These are phyloP conservation scores for Hypocrella siamensis DNA, from an alignment of 2,329 filamentous ascomycete species.

Conservation along the genomic window DNA sequence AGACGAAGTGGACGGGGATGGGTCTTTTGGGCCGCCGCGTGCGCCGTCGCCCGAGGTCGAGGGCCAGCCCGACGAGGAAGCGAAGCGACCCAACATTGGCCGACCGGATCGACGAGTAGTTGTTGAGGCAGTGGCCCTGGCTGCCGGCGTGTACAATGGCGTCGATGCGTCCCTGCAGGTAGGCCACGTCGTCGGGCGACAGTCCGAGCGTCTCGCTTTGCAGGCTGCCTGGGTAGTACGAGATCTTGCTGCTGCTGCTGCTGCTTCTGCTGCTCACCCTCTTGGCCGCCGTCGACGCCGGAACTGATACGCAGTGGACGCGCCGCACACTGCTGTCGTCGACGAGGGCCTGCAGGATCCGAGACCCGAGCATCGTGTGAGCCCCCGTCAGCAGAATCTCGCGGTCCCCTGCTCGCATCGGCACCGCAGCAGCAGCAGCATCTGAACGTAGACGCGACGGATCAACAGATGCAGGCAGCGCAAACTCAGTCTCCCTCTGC, in stretches of 20 bases:
- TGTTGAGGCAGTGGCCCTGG: constrained; percentile 15
- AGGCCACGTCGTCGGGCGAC: constrained; percentile 1
- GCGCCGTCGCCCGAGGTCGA: too few relatives aligned
- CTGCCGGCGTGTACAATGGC: constrained; percentile 34
- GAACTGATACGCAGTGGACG: not conserved
- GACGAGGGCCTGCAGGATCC: not conserved
- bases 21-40: too few relatives aligned
- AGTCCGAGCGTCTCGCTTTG: constrained; percentile 1
- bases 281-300: too few relatives aligned
- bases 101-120: constrained; percentile 11
- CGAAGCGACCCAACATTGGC: constrained; percentile 12
- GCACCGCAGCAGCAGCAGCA: too few relatives aligned
- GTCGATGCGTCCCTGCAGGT: constrained; percentile 9
- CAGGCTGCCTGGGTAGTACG: constrained; percentile 3
- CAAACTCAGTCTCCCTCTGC: too few relatives aligned
- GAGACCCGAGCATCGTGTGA: not conserved
- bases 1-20: constrained; percentile 19
- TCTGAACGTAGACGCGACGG: too few relatives aligned
- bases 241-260: not conserved
- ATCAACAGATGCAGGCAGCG: too few relatives aligned
- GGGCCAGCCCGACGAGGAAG: constrained; percentile 11
- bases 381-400: not conserved
- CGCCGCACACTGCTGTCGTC: not conserved
- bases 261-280: not conserved
- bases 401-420: not conserved